Evolutionary conservation across 305 asterid genomes (phyloP), one percentile per base, ranked within the genome.

Genomic region (Solanum aculeatissimum): DNA sequence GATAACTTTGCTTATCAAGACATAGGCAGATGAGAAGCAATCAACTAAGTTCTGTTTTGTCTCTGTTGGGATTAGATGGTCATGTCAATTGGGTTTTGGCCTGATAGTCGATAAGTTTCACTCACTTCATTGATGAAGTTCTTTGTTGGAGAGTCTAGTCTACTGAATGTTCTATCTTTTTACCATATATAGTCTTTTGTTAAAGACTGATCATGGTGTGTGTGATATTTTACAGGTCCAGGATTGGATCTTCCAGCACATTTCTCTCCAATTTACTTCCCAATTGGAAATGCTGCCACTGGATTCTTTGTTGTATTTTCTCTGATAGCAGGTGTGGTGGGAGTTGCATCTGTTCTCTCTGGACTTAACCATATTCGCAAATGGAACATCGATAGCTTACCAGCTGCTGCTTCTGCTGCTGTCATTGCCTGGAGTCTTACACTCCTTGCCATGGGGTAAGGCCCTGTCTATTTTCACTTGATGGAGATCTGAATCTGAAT

Each of bases 211-310:
- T 51, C 47, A 42, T 80, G 82, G 82, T 57, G 43, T 45, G n/a
- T 54, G 65, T 32, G 65, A 38, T 55, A 40, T 65, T 25, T 63
- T 66, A 85, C 91, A 96, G 99, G 97, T 77, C 92, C 95, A 1
- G 97, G 88, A 58, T 72, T 93, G 19, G 80, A 91, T 4, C 86
- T 93, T 57, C 98, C 99, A 0, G 98, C 97, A 55, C 95, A 95
- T 88, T 97, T 97, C 89, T 94, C 99, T 7, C 98, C 99, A 0
- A 90, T 97, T 62, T 92, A 87, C 87, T 97, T 97, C 57, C 99
- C 99, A 0, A 94, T 97, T 94, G 99, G 99, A 72, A 97, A 97
- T 75, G 93, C 96, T 0, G 98, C 99, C 10, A 97, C 98, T 1
- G 99, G 99, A 63, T 97, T 97, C 91, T 95, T 97, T 40, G 98